Conservation (phyloP, 129 eudicot species). For the Artemisia annua region DNA sequence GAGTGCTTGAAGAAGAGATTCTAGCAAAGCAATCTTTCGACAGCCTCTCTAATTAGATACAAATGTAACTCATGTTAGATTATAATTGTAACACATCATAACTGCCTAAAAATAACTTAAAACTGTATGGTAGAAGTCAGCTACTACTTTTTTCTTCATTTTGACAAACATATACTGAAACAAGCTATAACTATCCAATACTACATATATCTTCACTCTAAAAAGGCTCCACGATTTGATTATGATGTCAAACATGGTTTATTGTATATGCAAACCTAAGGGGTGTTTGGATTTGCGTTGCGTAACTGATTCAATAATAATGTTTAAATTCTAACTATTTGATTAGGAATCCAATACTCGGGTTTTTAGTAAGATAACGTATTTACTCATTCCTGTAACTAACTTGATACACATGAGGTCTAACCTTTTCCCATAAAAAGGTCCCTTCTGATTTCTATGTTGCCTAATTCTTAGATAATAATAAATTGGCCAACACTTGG, state of each 20-base stretch:
- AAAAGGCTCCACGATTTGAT: not conserved
- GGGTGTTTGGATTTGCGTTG: not conserved
- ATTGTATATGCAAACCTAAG: not conserved
- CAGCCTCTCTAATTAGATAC: slow-evolving; percentile 41
- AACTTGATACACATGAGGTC: too few relatives aligned
- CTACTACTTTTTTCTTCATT: too few relatives aligned
- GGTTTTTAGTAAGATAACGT: too few relatives aligned
- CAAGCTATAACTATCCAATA: not conserved
- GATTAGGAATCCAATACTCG: too few relatives aligned
- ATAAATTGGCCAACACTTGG: too few relatives aligned
- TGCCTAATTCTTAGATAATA: too few relatives aligned
- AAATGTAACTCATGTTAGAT: slow-evolving; percentile 9
- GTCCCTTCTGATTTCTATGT: too few relatives aligned
- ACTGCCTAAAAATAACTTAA: too few relatives aligned
- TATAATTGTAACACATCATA: not conserved
- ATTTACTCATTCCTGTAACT: too few relatives aligned
- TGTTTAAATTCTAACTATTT: too few relatives aligned
- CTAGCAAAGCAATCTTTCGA: slow-evolving; percentile 63
- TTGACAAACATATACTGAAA: not conserved
- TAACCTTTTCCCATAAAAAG: too few relatives aligned
- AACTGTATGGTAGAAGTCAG: too few relatives aligned
- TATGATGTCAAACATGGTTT: not conserved
- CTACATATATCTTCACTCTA: not conserved
- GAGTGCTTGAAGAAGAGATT: slow-evolving; percentile 54
- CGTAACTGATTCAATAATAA: not conserved